Evolutionary conservation across 768 basidiomycete genomes (phyloP).

Genomic region (Pleurotus giganteus): DNA sequence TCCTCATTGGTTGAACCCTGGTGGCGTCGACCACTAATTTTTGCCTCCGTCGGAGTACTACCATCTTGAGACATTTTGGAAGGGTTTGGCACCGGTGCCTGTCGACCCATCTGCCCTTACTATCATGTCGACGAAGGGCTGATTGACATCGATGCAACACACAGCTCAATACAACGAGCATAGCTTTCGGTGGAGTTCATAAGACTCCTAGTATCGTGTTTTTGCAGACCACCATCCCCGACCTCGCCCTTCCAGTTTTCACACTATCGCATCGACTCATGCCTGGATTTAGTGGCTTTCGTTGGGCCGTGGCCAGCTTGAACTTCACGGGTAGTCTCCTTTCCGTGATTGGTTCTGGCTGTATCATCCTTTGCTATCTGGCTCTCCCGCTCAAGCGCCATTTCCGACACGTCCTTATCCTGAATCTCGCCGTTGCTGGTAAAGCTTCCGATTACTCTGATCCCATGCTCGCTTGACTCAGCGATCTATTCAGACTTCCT

Average conservation of each 20-base stretch:
- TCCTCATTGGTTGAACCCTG: background rate
- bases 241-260: background rate
- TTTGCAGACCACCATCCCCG: background rate
- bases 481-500: conserved; percentile 9
- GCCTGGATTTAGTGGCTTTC: background rate
- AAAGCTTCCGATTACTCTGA: background rate
- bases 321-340: conserved; percentile 9
- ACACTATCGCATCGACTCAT: background rate
- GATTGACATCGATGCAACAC: background rate
- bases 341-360: conserved; percentile 13
- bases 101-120: background rate
- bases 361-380: conserved; percentile 15
- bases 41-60: background rate
- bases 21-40: background rate
- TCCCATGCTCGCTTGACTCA: background rate
- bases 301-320: conserved; percentile 3
- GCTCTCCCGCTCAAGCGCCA: conserved; percentile 11
- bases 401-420: conserved; percentile 15
- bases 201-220: background rate
- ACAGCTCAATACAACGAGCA: background rate
- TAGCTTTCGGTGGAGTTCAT: background rate
- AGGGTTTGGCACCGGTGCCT: background rate
- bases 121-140: background rate
- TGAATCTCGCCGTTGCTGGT: conserved; percentile 15
- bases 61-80: background rate